Percentiles rank a stretch among this genome's conserved stretches.
Conservation (phyloP, 1,284 basidiomycete species). For the Apiotrichum mycotoxinovorans region DNA sequence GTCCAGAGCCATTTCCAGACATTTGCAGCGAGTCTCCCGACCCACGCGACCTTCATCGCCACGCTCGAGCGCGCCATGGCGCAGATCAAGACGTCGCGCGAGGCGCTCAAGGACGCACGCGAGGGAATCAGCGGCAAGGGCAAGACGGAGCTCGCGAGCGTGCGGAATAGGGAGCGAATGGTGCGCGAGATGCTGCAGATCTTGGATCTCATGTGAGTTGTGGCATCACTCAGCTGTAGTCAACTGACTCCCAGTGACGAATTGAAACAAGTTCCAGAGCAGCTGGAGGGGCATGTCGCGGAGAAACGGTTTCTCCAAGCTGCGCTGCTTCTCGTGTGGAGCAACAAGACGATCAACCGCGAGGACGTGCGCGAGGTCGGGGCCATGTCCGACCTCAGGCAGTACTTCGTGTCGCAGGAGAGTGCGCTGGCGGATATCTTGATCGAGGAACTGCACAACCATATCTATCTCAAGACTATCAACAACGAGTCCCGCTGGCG, state of each 20-base stretch:
- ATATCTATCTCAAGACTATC: conserved; percentile 95
- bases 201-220: conserved; percentile 79
- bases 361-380: conserved; percentile 92
- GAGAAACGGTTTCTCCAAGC: conserved; percentile 92
- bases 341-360: conserved; percentile 85
- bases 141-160: conserved; percentile 72
- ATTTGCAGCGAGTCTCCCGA: conserved; percentile 83
- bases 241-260: conserved; percentile 63
- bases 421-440: conserved; percentile 86
- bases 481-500: conserved; percentile 94
- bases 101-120: conserved; percentile 62
- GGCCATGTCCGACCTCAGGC: conserved; percentile 81
- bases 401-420: conserved; percentile 84
- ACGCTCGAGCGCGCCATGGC: conserved; percentile 68
- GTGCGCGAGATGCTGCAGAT: conserved; percentile 87
- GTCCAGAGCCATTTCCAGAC: conserved; percentile 78
- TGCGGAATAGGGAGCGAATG: conserved; percentile 76
- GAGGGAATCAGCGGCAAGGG: conserved; percentile 46
- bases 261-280: conserved; percentile 85
- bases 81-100: conserved; percentile 68
- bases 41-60: conserved; percentile 70
- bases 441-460: conserved; percentile 92
- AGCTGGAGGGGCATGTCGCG: conserved; percentile 87
- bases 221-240: not conserved
- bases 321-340: conserved; percentile 79